Conservation (phyloP, 352 stramenopile genomes). For the Elongisporangium undulatum region DNA sequence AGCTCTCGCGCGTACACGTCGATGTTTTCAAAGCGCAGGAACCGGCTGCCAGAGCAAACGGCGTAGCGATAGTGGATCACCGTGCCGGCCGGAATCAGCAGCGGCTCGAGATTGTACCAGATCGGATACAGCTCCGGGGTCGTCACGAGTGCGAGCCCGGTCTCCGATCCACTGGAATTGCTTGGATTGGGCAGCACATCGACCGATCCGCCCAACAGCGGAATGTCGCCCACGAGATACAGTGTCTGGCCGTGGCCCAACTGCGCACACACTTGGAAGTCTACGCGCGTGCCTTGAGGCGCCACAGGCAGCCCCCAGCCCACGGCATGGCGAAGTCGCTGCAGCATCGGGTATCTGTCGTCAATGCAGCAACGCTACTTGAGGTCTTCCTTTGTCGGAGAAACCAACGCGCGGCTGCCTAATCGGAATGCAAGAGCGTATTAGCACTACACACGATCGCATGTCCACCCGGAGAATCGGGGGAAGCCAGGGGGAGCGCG, state of each 20-base stretch:
- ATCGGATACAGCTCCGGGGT: conserved; percentile 85
- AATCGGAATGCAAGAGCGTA: background rate
- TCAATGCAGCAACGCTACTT: background rate
- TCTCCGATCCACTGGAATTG: conserved; percentile 25
- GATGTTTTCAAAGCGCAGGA: conserved; percentile 71
- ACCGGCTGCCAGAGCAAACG: conserved; percentile 73
- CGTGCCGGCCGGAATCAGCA: conserved; percentile 55
- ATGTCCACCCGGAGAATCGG: background rate
- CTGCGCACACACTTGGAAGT: conserved; percentile 77
- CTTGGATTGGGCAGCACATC: conserved; percentile 46
- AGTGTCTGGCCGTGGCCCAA: conserved; percentile 77
- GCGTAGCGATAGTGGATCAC: conserved; percentile 84
- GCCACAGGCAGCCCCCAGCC: conserved; percentile 59
- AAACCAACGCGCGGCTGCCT: background rate
- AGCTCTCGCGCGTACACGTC: conserved; percentile 42
- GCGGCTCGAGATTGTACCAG: conserved; percentile 86
- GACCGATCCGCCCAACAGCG: conserved; percentile 56
- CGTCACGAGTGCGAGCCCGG: conserved; percentile 74
- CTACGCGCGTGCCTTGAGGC: conserved; percentile 60
- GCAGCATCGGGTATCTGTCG: conserved; percentile 42
- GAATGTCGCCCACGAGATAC: conserved; percentile 77
- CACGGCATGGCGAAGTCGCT: conserved; percentile 76
- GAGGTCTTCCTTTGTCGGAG: background rate
- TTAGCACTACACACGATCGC: background rate
- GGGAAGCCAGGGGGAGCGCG: background rate